These are phyloP conservation scores for Candida incommunis DNA, from an alignment of 805 yeast species.

Conservation along the genomic window DNA sequence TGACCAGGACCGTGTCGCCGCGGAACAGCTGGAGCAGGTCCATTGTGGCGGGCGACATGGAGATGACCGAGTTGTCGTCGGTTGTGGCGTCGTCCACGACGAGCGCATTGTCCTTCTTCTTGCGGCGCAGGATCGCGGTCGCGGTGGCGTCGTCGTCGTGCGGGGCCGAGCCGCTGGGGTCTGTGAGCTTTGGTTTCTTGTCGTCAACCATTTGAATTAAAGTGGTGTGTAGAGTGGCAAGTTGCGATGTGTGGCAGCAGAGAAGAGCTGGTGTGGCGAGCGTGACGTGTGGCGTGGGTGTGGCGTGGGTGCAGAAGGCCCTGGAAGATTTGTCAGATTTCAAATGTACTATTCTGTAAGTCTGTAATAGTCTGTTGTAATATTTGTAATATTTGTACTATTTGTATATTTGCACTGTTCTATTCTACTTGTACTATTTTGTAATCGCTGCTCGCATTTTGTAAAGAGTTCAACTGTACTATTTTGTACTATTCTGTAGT, in stretches of 20 bases:
- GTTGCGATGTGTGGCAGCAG: conserved; percentile 1
- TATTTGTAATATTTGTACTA: no score
- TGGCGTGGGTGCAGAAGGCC: no score
- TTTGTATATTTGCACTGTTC: no score
- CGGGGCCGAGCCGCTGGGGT: conserved; percentile 51
- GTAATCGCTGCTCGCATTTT: no score
- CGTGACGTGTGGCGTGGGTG: conserved; percentile 1
- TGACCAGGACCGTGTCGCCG: conserved; percentile 94
- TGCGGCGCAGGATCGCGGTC: conserved; percentile 91
- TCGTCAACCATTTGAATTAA: conserved; percentile 11
- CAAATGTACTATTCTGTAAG: no score
- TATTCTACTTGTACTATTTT: no score
- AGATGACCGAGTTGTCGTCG: conserved; percentile 90
- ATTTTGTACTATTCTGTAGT: no score
- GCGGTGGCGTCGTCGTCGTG: conserved; percentile 67
- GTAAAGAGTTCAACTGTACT: no score
- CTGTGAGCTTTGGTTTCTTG: conserved; percentile 27
- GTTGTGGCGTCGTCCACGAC: conserved; percentile 93
- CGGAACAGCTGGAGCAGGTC: conserved; percentile 88
- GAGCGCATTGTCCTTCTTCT: conserved; percentile 93
- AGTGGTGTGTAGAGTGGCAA: conserved; percentile 1
- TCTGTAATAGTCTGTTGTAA: no score
- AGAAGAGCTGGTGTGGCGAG: background rate
- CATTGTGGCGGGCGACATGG: conserved; percentile 91
- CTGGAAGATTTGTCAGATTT: no score